Evolutionary conservation across 1,284 basidiomycete genomes (phyloP), one percentile per base, ranked within the genome.

Genomic region (Heterobasidion occidentale): DNA sequence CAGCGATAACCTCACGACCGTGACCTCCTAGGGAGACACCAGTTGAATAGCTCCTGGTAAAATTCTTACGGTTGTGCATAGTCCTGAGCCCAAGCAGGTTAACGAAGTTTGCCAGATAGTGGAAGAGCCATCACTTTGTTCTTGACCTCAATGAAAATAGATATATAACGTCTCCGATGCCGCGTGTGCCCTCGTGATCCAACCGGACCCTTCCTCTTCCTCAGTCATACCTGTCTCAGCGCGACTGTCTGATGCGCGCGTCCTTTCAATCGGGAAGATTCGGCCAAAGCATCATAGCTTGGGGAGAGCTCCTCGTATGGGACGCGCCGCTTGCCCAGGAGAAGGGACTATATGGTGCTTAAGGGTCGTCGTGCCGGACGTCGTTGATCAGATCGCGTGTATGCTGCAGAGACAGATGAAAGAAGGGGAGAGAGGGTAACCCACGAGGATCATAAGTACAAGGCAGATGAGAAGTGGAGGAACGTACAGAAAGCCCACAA

Each of bases 231-330:
- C 88, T 91, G 60, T 94, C 92, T 47, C 90, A 88, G 63, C 77
- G 80, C 45, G 90, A 74, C 55, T 92, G 84, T 33, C 81, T 77
- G 19, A 63, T 86, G 83, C 0, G 94, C 91, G 46, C 88, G 91
- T 70, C 98, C 97, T 68, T 99, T 97, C 19, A 99, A 71, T 5
- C 94, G 81, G 11, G 93, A 83, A 65, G 97, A 97, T 66, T 98
- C 96, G 68, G 98, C 98, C 97, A 97, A 99, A 1, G 91, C 90
- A 70, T 99, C 96, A 66, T 98, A 99, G 70, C 98, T 97, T 42
- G 86, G 83, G 1, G 97, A 71, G 71, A 97, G 94, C 63, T 97
- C 94, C 69, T 98, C 96, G 69, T 99, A 99, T 67, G 98, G 94
- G 58, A 99, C 97, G 48, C 96, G 81, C 27, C 97, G 84, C 71